Percentiles rank a stretch among this genome's conserved stretches.
Evolutionary conservation across 2,329 filamentous ascomycete genomes (phyloP).

Genomic region (Emmonsia crescens): DNA sequence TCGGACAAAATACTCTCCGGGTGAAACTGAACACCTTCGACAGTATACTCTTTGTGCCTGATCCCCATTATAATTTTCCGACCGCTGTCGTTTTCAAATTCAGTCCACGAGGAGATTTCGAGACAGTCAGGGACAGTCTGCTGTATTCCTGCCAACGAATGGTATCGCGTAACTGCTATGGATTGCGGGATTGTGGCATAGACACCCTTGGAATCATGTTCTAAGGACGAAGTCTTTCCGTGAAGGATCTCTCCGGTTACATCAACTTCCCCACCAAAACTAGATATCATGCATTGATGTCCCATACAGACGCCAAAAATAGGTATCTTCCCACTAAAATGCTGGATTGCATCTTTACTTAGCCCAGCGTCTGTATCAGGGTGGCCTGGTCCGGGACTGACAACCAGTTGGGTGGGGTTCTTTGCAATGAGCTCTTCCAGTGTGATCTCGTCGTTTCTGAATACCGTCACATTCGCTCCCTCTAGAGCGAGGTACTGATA

Average conservation of each 20-base stretch:
- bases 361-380: constrained; percentile 84
- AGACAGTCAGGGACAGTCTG: constrained; percentile 74
- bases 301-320: constrained; percentile 99
- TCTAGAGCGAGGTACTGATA: constrained; percentile 98
- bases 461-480: constrained; percentile 80
- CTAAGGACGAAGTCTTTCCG: constrained; percentile 86
- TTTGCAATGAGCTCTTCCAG: constrained; percentile 71
- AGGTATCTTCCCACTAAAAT: constrained; percentile 91
- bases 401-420: constrained; percentile 84
- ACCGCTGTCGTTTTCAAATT: constrained; percentile 54
- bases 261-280: constrained; percentile 82
- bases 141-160: constrained; percentile 88
- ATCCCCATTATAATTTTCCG: constrained; percentile 94
- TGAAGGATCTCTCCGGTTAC: constrained; percentile 94
- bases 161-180: constrained; percentile 85
- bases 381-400: constrained; percentile 92
- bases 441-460: constrained; percentile 83
- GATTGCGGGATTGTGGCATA: constrained; percentile 71
- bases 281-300: constrained; percentile 93
- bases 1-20: constrained; percentile 94
- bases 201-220: constrained; percentile 84
- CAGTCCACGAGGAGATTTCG: constrained; percentile 84
- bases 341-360: constrained; percentile 78
- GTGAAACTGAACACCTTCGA: constrained; percentile 98
- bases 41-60: constrained; percentile 75